phyloP scores from a whole-genome alignment of 495 filamentous ascomycete genomes.

The Aspergillus biplanus region DNA sequence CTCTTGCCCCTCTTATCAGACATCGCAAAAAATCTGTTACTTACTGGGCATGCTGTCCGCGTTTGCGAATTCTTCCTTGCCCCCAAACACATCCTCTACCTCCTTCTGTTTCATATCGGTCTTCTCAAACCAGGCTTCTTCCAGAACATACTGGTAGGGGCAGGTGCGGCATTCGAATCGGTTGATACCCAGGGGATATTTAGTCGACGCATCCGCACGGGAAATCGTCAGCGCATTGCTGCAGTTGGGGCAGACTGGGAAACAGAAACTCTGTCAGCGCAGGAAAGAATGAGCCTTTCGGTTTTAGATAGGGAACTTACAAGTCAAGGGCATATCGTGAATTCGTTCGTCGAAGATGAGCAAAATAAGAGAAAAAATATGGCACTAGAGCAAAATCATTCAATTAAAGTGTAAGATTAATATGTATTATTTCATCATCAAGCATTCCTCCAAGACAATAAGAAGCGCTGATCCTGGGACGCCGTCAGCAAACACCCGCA shows the following conservation, averaged over 20 bases:
- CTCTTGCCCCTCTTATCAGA: background rate
- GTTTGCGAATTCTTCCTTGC: constrained; percentile 84
- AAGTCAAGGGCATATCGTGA: constrained; percentile 46
- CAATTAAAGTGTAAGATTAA: constrained; percentile 3
- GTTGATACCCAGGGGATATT: constrained; percentile 58
- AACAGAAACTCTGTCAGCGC: constrained; percentile 22
- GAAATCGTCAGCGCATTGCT: constrained; percentile 82
- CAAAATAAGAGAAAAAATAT: background rate
- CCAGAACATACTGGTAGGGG: constrained; percentile 81
- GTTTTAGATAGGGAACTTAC: constrained; percentile 30
- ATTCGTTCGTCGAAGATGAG: background rate
- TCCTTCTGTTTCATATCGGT: constrained; percentile 75
- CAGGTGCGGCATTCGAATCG: constrained; percentile 93
- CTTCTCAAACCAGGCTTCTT: constrained; percentile 73
- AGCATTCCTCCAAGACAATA: constrained; percentile 7
- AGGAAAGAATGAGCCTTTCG: background rate
- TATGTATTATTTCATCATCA: constrained; percentile 9
- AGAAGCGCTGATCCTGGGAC: background rate
- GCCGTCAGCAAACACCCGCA: constrained; percentile 17
- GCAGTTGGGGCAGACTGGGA: constrained; percentile 87
- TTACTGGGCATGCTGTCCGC: constrained; percentile 75
- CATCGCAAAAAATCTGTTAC: constrained; percentile 20
- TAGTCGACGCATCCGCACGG: constrained; percentile 53
- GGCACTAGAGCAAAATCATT: constrained; percentile 11
- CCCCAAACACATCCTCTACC: constrained; percentile 89